phyloP scores from a whole-genome alignment of 2,329 filamentous ascomycete genomes.

The Aureobasidium vineae region DNA sequence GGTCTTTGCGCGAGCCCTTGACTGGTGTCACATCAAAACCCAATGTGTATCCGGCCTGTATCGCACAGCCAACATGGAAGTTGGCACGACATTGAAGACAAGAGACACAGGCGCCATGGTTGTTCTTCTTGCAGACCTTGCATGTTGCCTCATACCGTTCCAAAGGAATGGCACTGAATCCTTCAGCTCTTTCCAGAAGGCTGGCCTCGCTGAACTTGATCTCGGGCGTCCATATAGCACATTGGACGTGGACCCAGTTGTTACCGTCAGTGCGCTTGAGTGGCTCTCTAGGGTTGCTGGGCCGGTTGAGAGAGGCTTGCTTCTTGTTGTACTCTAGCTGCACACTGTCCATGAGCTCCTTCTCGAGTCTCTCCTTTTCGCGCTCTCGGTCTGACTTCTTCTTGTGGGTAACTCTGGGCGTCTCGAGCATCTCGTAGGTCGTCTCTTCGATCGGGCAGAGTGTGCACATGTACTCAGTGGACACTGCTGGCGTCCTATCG shows the following conservation, averaged over 20 bases:
- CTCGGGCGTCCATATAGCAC: conserved; percentile 87
- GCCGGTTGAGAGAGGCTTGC: conserved; percentile 81
- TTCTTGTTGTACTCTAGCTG: conserved; percentile 78
- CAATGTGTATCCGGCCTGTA: conserved; percentile 75
- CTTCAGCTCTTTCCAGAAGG: conserved; percentile 81
- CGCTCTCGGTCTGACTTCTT: conserved; percentile 93
- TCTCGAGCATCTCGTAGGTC: conserved; percentile 79
- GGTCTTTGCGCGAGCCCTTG: conserved; percentile 82
- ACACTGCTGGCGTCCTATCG: conserved; percentile 86
- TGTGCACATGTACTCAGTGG: conserved; percentile 92
- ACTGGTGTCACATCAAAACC: conserved; percentile 90
- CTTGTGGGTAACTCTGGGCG: conserved; percentile 72
- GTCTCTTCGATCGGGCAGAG: conserved; percentile 82
- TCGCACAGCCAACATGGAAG: conserved; percentile 89
- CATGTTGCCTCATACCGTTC: conserved; percentile 73
- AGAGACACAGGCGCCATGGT: conserved; percentile 71
- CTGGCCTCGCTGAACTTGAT: conserved; percentile 87
- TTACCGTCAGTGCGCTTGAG: conserved; percentile 93
- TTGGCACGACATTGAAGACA: conserved; percentile 71
- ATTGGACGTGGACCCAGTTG: conserved; percentile 97
- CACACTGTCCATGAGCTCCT: conserved; percentile 74
- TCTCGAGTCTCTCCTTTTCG: conserved; percentile 82
- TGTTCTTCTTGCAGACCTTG: conserved; percentile 73
- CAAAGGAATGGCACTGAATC: conserved; percentile 76
- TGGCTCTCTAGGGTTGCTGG: conserved; percentile 79